Evolutionary conservation across 1,139 yeast species (phyloP).

Genomic region (Yamadazyma blattariae): DNA sequence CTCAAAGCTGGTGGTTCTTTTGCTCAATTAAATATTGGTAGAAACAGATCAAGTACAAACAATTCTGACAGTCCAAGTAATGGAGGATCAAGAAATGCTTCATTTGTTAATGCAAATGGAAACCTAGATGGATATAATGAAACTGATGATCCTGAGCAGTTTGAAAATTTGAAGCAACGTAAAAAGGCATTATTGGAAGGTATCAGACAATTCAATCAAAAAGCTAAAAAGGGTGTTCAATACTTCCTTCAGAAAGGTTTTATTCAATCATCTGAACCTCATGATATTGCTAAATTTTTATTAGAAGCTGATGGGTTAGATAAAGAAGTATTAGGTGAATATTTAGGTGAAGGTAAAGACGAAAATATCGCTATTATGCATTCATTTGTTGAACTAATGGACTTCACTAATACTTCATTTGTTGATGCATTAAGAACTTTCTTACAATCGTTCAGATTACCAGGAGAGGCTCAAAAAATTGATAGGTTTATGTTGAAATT

Average conservation of each 20-base stretch:
- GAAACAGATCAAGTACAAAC: constrained; percentile 40
- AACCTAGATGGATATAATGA: constrained; percentile 26
- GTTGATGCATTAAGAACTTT: constrained; percentile 85
- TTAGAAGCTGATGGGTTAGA: constrained; percentile 79
- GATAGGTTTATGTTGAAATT: constrained; percentile 96
- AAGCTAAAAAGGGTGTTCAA: constrained; percentile 77
- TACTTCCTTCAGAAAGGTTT: constrained; percentile 62
- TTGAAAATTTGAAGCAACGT: constrained; percentile 79
- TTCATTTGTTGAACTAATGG: constrained; percentile 86
- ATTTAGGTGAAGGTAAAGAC: constrained; percentile 85
- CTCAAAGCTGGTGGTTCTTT: constrained; percentile 11
- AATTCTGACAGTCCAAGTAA: constrained; percentile 36
- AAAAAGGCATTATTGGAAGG: constrained; percentile 82
- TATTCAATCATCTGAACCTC: constrained; percentile 58
- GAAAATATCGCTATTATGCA: constrained; percentile 83
- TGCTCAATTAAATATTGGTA: constrained; percentile 20
- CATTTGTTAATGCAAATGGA: constrained; percentile 21
- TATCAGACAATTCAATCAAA: constrained; percentile 73
- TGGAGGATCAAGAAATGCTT: constrained; percentile 21
- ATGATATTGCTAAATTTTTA: constrained; percentile 70
- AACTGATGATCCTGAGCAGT: constrained; percentile 76
- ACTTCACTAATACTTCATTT: constrained; percentile 64
- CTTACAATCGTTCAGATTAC: constrained; percentile 85
- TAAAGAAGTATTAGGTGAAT: constrained; percentile 85
- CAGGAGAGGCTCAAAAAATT: constrained; percentile 98